Evolutionary conservation across 768 basidiomycete species (phyloP), one percentile per base, ranked within the genome.

Genomic region (Mycena floridula): DNA sequence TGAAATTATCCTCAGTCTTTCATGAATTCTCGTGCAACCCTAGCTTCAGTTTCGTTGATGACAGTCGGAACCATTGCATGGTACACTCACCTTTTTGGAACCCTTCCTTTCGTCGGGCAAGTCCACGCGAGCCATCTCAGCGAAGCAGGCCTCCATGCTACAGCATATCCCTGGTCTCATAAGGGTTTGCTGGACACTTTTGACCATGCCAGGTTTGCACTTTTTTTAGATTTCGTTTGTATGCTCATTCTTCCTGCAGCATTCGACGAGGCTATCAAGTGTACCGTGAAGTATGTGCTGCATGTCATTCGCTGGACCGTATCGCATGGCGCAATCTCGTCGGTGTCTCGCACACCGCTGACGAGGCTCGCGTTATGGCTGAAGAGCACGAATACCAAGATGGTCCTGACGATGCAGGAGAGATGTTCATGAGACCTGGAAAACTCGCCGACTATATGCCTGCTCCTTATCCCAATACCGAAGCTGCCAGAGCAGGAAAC

Each of bases 261-360:
- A 94, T 97, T 59, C 92, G 94, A 57, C 79, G 95, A 60, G 94
- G 92, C 30, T 94, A 89, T 73, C 82, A 88, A 65, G 96, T 99
- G 45, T 99, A 99, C 76, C 90, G 93, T 52, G 95, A 99, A 69
- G 96, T 99, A 45, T 99, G 96, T 62, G 90, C 96, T 13, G 92
- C 96, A 9, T 99, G 96, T 67, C 96, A 99, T 66, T 99, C 96
- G 25, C 82, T 99, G 45, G 91, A 99, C 72, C 92, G 96, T 56
- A 94, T 99, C 60, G 96, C 96, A 47, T 99, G 96, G 96, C 90
- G 96, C 62, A 99, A 98, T 72, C 74, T 99, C 47, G 96, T 99
- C 53, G 96, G 93, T 59, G 92, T 97, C 44, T 96, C 93, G 23
- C 96, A 99, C 70, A 90, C 87, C 54, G 95, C 74, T 35, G 88